Evolutionary conservation across 495 filamentous ascomycete species (phyloP).

Genomic region (Penicillium dipodomyicola): DNA sequence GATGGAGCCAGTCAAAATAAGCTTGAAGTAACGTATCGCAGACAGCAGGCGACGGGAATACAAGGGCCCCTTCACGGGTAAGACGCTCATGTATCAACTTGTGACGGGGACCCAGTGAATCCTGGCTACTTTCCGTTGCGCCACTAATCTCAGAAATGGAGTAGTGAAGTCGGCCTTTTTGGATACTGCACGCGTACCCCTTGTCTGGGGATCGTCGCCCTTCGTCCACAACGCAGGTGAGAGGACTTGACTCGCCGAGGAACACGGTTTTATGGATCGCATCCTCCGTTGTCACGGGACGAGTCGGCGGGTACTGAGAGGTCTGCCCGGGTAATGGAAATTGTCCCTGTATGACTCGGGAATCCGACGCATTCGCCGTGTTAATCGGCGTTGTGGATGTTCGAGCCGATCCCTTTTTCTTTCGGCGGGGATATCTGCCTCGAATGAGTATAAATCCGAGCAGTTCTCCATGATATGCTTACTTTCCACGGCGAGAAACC

Average conservation of each 20-base stretch:
- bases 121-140: constrained; percentile 12
- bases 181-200: constrained; percentile 24
- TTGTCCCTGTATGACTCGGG: neutral
- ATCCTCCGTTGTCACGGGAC: constrained; percentile 8
- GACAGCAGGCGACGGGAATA: constrained; percentile 33
- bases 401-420: constrained; percentile 17
- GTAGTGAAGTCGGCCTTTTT: constrained; percentile 37
- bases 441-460: constrained; percentile 5
- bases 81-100: constrained; percentile 29
- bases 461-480: constrained; percentile 8
- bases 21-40: constrained; percentile 35
- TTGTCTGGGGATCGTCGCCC: constrained; percentile 31
- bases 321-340: constrained; percentile 1
- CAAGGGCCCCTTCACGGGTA: constrained; percentile 36
- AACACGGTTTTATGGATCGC: constrained; percentile 37
- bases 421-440: constrained; percentile 31
- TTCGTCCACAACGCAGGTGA: constrained; percentile 43
- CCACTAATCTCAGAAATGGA: constrained; percentile 28
- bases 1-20: constrained; percentile 49
- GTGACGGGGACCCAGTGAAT: constrained; percentile 17
- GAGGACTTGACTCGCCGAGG: constrained; percentile 42
- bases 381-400: constrained; percentile 2
- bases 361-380: neutral
- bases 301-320: constrained; percentile 16
- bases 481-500: constrained; percentile 47